Base-by-base conservation (phyloP, 2,329 filamentous ascomycete species). In the Geoglossum cookeanum region DNA sequence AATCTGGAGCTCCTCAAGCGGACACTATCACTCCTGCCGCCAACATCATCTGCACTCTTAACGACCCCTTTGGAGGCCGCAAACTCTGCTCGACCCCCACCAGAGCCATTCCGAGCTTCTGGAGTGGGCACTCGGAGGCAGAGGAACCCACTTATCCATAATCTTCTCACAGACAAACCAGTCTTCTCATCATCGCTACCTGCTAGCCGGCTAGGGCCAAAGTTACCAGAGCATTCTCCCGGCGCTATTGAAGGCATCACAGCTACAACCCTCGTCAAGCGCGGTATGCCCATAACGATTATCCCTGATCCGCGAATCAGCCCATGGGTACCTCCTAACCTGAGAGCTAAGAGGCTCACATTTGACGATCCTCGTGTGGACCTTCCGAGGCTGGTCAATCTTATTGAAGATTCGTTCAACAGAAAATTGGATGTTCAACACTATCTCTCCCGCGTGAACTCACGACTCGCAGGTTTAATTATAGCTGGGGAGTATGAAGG, bases 401-500 rank as follows among this genome's bases (percentile, higher is more conserved):
- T 98, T 2, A 96, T 98, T 61, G 87, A 98, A 62, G 88, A 98
- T 67, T 96, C 89, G 0, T 98, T 98, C 67, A 79, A 81, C 58
- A 80, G 90, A 45, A 85, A 85, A 65, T 78, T 98, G 2, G 86
- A 98, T 65, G 80, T 91, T 0, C 73, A 84, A 27, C 79, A 91
- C 67, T 98, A 97, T 66, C 74, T 98, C 13, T 70, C 77, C 15
- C 83, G 92, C n/a, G 81, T 97, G 57, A 78, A 85, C 55, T 77
- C 84, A 57, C 85, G 84, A 33, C 77, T 97, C 11, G 92, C 92
- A 0, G 92, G 91, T 2, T 76, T 98, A 57, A 96, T 98, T 61
- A 86, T 98, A 55, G 92, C 91, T 0, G 92, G 92, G 5, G 86
- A 95, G 65, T 98, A 98, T 69, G 92, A 98, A 74, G 92, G 92